These are phyloP conservation scores for Entrophospora sp. DNA, from an alignment of 192 early-diverging fungal genomes.

Conservation along the genomic window DNA sequence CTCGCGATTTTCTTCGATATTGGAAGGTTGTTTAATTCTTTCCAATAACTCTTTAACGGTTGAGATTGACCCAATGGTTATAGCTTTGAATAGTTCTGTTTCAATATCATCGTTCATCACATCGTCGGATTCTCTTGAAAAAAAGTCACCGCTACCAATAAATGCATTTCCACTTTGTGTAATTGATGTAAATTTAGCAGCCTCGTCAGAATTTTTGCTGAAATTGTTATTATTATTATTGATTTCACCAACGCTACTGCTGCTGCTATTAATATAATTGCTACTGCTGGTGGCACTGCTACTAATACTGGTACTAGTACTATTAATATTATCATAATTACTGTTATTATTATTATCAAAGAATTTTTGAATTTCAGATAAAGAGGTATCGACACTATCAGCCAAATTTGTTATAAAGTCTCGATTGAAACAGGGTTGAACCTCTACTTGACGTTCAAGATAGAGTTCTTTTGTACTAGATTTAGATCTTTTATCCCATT, in stretches of 20 bases:
- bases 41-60: constrained; percentile 43
- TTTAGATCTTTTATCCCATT: constrained; percentile 99
- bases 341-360: too few species aligned
- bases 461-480: constrained; percentile 97
- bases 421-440: constrained; percentile 96
- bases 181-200: too few species aligned
- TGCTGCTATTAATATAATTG: too few species aligned
- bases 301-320: too few species aligned
- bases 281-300: too few species aligned
- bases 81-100: constrained; percentile 46
- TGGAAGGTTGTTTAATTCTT: constrained; percentile 34
- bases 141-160: constrained; percentile 32
- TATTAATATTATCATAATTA: too few species aligned
- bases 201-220: too few species aligned
- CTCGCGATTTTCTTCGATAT: constrained; percentile 46
- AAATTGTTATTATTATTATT: too few species aligned
- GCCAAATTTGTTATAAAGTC: constrained; percentile 84
- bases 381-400: constrained; percentile 66
- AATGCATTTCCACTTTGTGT: too few species aligned
- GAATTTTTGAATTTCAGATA: constrained; percentile 75
- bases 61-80: constrained; percentile 34
- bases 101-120: constrained; percentile 53
- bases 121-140: constrained; percentile 21
- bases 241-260: too few species aligned
- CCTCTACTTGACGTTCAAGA: constrained; percentile 91